A percentile compares a stretch with the other conserved stretches of the same genome.
These are phyloP conservation scores for Euphorbia lathyris DNA, from an alignment of 345 rosid species.

Conservation along the genomic window DNA sequence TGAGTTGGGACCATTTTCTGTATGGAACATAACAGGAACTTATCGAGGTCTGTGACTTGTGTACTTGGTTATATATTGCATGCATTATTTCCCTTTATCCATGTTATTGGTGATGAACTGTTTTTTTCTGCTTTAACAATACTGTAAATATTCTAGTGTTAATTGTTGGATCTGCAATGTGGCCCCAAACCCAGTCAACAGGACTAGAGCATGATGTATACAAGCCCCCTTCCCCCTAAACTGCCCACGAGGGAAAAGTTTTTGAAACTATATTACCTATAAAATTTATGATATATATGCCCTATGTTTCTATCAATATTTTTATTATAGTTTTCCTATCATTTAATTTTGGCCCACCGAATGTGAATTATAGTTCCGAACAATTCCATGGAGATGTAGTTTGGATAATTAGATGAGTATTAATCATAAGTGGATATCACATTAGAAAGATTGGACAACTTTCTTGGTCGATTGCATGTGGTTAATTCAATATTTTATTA, in stretches of 20 bases:
- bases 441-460: neutral
- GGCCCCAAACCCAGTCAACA: neutral
- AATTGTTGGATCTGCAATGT: neutral
- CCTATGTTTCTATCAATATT: no score
- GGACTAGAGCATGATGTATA: no score
- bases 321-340: no score
- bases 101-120: neutral
- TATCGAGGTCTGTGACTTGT: constrained; percentile 67
- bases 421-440: neutral
- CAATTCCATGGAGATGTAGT: neutral
- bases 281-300: no score
- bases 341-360: no score
- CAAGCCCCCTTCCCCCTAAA: no score
- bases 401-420: neutral
- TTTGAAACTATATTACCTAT: no score
- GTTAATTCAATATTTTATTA: neutral
- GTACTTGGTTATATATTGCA: neutral
- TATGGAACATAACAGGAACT: constrained; percentile 97
- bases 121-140: neutral
- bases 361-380: no score
- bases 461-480: neutral
- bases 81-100: neutral
- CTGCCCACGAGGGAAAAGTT: no score
- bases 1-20: constrained; percentile 64
- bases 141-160: neutral